phyloP scores from a whole-genome alignment of 441 rosid species.

The Lepidium campestre region DNA sequence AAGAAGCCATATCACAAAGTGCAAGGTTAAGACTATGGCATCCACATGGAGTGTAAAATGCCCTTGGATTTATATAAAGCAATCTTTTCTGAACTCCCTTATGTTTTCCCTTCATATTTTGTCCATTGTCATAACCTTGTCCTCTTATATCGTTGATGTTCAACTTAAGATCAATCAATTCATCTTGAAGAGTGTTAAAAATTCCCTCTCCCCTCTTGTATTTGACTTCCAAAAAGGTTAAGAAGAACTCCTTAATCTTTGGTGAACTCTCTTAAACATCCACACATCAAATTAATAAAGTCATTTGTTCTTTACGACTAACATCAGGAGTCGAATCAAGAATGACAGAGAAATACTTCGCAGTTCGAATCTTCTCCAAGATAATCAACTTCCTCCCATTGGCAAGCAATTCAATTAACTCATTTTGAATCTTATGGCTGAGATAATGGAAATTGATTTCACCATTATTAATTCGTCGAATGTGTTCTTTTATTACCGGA shows the following conservation, averaged over 20 bases:
- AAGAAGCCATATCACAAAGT: not conserved
- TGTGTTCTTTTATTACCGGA: not conserved
- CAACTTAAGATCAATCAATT: not conserved
- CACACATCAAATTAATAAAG: not conserved
- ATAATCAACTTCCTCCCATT: not conserved
- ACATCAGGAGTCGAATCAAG: not conserved
- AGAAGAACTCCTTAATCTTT: not conserved
- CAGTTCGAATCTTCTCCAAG: not conserved
- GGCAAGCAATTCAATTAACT: not conserved
- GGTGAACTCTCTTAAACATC: not conserved
- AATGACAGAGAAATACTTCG: not conserved
- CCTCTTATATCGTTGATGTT: not conserved
- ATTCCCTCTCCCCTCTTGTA: not conserved
- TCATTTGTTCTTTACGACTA: not conserved
- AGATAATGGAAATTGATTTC: not conserved
- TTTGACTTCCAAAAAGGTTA: not conserved
- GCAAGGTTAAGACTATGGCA: not conserved
- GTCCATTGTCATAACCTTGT: not conserved
- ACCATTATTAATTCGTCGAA: not conserved
- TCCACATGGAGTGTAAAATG: not conserved
- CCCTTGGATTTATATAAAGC: not conserved
- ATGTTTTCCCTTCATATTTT: no score
- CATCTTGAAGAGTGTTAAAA: not conserved
- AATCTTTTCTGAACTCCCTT: not conserved
- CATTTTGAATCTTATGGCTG: not conserved